Percentiles rank a stretch among this genome's conserved stretches.
Evolutionary conservation across 805 yeast species (phyloP).

Genomic region (Dipodascopsis uninucleata): DNA sequence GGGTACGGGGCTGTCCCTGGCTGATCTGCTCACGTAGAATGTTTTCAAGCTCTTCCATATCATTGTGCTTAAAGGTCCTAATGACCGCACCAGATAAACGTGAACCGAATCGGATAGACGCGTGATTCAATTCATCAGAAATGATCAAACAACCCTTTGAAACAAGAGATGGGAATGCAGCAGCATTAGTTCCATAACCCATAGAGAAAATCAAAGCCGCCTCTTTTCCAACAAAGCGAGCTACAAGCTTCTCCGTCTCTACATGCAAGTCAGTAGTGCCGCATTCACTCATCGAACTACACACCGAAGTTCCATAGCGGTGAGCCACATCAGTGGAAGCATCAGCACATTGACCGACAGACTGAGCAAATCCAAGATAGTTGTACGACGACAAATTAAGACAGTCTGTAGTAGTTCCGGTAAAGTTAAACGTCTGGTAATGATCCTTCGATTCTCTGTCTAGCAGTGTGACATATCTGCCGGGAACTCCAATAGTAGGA

Average conservation of each 20-base stretch:
- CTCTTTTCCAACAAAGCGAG: slow-evolving; percentile 86
- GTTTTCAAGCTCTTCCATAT: slow-evolving; percentile 74
- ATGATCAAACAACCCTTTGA: slow-evolving; percentile 87
- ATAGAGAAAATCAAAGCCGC: slow-evolving; percentile 81
- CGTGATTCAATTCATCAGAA: slow-evolving; percentile 92
- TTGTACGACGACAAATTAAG: slow-evolving; percentile 87
- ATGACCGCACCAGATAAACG: slow-evolving; percentile 90
- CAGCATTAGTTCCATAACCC: slow-evolving; percentile 96
- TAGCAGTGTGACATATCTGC: slow-evolving; percentile 78
- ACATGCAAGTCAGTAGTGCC: slow-evolving; percentile 76
- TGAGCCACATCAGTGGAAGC: slow-evolving; percentile 59
- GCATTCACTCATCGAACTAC: slow-evolving; percentile 68
- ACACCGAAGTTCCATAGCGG: slow-evolving; percentile 71
- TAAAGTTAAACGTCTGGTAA: slow-evolving; percentile 62
- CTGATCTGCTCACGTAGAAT: slow-evolving; percentile 78
- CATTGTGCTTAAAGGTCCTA: slow-evolving; percentile 63
- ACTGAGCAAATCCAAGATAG: slow-evolving; percentile 95
- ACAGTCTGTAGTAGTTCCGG: slow-evolving; percentile 73
- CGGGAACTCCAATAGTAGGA: slow-evolving; percentile 97
- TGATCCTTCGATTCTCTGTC: slow-evolving; percentile 70
- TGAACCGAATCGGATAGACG: slow-evolving; percentile 92
- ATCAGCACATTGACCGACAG: slow-evolving; percentile 86
- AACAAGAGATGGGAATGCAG: slow-evolving; percentile 74
- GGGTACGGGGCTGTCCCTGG: slow-evolving; percentile 91
- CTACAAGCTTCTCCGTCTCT: slow-evolving; percentile 71